Percentiles rank a stretch among this genome's conserved stretches.
These are phyloP conservation scores for Plectosphaerella cucumerina DNA, from an alignment of 2,329 filamentous ascomycete genomes.

Conservation along the genomic window DNA sequence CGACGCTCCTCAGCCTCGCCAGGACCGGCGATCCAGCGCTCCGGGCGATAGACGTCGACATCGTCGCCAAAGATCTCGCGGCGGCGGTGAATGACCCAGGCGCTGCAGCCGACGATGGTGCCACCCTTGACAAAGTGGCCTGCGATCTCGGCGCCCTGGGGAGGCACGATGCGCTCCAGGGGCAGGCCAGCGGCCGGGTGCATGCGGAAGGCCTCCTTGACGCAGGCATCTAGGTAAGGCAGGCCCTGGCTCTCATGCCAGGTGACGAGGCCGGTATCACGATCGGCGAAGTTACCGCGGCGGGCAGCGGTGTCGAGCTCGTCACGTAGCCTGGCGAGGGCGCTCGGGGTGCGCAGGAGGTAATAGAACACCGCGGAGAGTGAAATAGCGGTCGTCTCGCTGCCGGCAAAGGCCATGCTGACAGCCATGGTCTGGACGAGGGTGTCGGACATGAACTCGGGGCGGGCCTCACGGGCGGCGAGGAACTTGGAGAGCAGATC, in stretches of 20 bases:
- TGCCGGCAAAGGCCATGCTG: conserved; percentile 71
- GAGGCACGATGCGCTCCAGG: conserved; percentile 69
- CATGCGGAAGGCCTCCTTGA: conserved; percentile 74
- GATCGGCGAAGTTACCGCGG: conserved; percentile 45
- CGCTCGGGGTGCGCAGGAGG: conserved; percentile 58
- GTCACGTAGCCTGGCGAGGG: conserved; percentile 49
- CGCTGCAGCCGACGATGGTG: conserved; percentile 70
- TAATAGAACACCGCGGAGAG: conserved; percentile 71
- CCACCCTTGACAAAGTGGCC: conserved; percentile 62
- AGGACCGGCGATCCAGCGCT: conserved; percentile 57
- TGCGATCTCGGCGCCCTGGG: conserved; percentile 57
- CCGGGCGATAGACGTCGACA: conserved; percentile 61
- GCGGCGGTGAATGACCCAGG: conserved; percentile 70
- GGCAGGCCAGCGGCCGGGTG: conserved; percentile 71
- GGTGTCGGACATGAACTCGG: conserved; percentile 67
- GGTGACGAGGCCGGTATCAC: conserved; percentile 57
- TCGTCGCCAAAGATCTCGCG: conserved; percentile 65
- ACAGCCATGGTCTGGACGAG: conserved; percentile 68
- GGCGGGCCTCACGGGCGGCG: conserved; percentile 61
- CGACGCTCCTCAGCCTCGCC: conserved; percentile 42
- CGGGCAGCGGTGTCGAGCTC: conserved; percentile 60
- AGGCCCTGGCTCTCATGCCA: conserved; percentile 67
- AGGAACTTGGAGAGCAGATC: conserved; percentile 72
- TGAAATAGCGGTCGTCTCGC: conserved; percentile 75
- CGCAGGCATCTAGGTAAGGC: conserved; percentile 70